These are phyloP conservation scores for Drechslerella coelobrocha DNA, from an alignment of 2,329 filamentous ascomycete species.

Conservation along the genomic window DNA sequence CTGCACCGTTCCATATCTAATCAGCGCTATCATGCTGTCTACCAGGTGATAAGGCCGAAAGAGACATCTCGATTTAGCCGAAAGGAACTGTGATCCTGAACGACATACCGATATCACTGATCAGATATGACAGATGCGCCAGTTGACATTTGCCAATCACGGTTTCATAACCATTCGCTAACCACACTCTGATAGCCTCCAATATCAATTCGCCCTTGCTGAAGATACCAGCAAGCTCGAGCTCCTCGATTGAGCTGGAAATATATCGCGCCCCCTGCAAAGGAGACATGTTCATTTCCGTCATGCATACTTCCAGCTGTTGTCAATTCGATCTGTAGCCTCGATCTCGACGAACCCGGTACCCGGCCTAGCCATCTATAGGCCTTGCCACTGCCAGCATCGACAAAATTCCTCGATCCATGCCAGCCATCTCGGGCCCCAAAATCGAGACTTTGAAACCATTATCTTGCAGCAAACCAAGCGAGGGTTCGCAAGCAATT, in stretches of 20 bases:
- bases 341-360: not conserved
- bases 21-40: not conserved
- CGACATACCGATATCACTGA: not conserved
- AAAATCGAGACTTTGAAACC: constrained; percentile 26
- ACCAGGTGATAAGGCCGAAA: not conserved
- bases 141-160: not conserved
- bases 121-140: not conserved
- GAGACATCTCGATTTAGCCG: constrained; percentile 6
- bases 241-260: too few relatives aligned
- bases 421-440: constrained; percentile 9
- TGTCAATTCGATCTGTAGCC: not conserved
- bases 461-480: constrained; percentile 19
- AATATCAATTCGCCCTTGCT: too few relatives aligned
- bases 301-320: not conserved
- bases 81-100: not conserved
- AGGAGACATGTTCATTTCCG: constrained; percentile 6
- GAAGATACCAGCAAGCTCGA: not conserved
- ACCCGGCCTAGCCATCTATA: not conserved
- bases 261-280: constrained; percentile 3
- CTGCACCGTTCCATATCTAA: too few relatives aligned
- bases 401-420: constrained; percentile 3
- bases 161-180: not conserved
- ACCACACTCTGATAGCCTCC: not conserved
- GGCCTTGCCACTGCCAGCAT: not conserved
- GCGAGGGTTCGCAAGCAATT: constrained; percentile 28